Evolutionary conservation across 2,329 filamentous ascomycete species (phyloP), one percentile per base, ranked within the genome.

Genomic region (Nigrograna mackinnonii): DNA sequence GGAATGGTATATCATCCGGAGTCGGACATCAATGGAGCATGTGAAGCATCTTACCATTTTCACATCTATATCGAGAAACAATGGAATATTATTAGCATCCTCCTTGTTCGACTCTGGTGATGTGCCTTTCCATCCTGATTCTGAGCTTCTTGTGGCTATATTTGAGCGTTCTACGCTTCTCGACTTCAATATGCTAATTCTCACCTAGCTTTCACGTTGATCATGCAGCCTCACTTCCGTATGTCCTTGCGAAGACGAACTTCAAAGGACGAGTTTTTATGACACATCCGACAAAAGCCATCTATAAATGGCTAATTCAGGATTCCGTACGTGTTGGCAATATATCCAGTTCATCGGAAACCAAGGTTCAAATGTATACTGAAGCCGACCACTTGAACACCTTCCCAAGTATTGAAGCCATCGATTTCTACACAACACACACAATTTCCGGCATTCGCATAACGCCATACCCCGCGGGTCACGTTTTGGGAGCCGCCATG

Each of bases 241-340:
- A 97, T 67, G 94, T 99, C 46, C 81, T 99, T 52, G 89, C 92
- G 52, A 99, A 99, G 75, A 97, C 94, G 26, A 96, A 96, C 69
- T 99, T 99, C 76, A 87, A 88, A 53, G 94, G 94, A 36, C 85
- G 91, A 17, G 92, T 97, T 47, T 97, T 96, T 75, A 99, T 97
- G 92, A 99, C 94, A 38, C 94, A 99, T 75, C 91, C 94, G 2
- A 99, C 94, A 35, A 97, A 99, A 70, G 94, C 94, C 58, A 99
- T 99, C 67, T 99, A 99, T 80, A 97, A 97, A 73, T 97, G 94
- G 92, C 83, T 97, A 38, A 96, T 97, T 50, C 91, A 96, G 69
- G 94, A 99, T 71, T 95, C 91, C 54, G 89, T 99, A 33, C 86
- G 94, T 45, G 91, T 99, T 21, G 87, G 60, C 79, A 94, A 77